Conservation (phyloP, 2,329 filamentous ascomycete genomes). For the Apiospora rasikravindrae region DNA sequence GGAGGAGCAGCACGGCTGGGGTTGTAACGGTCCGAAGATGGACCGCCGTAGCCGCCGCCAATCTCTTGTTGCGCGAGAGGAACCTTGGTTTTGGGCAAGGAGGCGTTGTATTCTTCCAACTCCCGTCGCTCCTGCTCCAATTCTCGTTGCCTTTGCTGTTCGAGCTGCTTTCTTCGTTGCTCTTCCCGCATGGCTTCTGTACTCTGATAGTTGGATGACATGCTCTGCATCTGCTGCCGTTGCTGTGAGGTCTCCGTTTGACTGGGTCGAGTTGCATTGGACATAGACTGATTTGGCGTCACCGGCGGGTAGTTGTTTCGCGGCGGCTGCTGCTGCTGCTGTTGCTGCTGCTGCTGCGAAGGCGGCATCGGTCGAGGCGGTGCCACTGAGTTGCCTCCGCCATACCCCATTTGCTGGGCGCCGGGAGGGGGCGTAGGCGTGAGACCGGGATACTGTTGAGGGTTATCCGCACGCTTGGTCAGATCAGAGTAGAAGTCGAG, state of each 20-base stretch:
- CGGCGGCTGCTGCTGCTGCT: constrained; percentile 27
- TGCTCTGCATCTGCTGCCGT: constrained; percentile 63
- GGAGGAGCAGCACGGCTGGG: constrained; percentile 84
- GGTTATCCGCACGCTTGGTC: constrained; percentile 75
- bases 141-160: constrained; percentile 62
- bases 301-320: constrained; percentile 44
- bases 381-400: constrained; percentile 63
- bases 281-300: constrained; percentile 42
- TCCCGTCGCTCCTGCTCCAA: constrained; percentile 75
- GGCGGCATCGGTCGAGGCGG: constrained; percentile 72
- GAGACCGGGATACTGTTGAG: constrained; percentile 69
- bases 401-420: constrained; percentile 65
- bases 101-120: constrained; percentile 87
- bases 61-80: constrained; percentile 90
- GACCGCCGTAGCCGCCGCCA: constrained; percentile 64
- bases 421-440: constrained; percentile 68
- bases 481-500: constrained; percentile 87
- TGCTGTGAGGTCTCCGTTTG: constrained; percentile 56
- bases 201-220: constrained; percentile 58
- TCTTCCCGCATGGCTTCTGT: constrained; percentile 58
- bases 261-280: constrained; percentile 49
- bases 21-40: constrained; percentile 73
- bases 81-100: constrained; percentile 79
- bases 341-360: constrained; percentile 43
- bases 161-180: constrained; percentile 66